A percentile compares a stretch with the other conserved stretches of the same genome.
Conservation (phyloP, 2,329 filamentous ascomycete species). For the Fonsecaea erecta region DNA sequence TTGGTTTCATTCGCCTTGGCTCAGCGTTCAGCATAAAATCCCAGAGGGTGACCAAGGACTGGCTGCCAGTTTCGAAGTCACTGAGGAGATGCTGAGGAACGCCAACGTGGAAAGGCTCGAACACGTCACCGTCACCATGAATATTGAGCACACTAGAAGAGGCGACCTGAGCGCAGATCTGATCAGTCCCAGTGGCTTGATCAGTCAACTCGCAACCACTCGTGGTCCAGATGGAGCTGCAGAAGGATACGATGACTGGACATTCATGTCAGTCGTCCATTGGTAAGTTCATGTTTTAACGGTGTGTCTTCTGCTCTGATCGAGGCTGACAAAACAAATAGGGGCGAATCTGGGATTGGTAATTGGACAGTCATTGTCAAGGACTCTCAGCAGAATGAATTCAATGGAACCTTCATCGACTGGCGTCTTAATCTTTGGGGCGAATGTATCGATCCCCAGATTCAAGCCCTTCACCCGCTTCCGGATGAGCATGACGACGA, state of each 20-base stretch:
- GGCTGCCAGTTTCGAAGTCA: conserved; percentile 79
- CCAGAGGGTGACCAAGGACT: conserved; percentile 84
- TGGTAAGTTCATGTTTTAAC: conserved; percentile 65
- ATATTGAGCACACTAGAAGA: conserved; percentile 81
- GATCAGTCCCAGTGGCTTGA: conserved; percentile 77
- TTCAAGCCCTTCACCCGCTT: conserved; percentile 76
- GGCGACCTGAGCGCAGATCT: conserved; percentile 93
- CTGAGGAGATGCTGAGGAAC: conserved; percentile 74
- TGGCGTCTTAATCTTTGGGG: conserved; percentile 97
- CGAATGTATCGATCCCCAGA: conserved; percentile 75
- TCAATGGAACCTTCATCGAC: conserved; percentile 79
- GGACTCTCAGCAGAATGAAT: conserved; percentile 77
- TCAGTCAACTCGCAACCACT: conserved; percentile 80
- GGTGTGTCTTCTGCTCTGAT: background rate
- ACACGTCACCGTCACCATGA: conserved; percentile 98
- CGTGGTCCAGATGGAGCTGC: conserved; percentile 70
- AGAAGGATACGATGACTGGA: conserved; percentile 89
- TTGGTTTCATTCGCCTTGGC: conserved; percentile 93
- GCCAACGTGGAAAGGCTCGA: conserved; percentile 87
- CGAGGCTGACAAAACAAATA: conserved; percentile 49
- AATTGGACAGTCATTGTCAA: conserved; percentile 91
- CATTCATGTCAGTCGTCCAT: conserved; percentile 97
- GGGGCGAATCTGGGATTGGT: conserved; percentile 85
- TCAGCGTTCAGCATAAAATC: conserved; percentile 83
- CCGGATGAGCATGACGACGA: conserved; percentile 82